These are phyloP conservation scores for Plasmodium billcollinsi DNA, from an alignment of 169 alveolate genomes.

Conservation along the genomic window DNA sequence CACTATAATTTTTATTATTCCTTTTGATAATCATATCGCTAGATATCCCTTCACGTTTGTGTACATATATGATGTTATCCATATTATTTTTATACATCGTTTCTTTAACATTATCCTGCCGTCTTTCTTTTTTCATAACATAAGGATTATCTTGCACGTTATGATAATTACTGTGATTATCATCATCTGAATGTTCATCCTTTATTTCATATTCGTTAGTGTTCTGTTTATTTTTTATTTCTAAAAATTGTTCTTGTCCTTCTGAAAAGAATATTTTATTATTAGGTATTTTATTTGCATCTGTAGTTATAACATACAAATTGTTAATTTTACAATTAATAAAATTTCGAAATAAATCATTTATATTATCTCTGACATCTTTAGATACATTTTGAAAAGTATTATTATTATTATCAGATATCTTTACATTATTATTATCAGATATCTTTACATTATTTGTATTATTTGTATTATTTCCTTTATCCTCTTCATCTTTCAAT, in stretches of 20 bases:
- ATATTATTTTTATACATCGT: no score
- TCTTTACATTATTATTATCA: neutral
- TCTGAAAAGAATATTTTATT: no score
- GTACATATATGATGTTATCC: no score
- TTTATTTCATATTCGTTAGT: neutral
- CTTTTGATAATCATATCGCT: no score
- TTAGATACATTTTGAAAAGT: constrained; percentile 31
- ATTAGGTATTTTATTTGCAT: constrained; percentile 12
- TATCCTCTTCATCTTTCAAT: neutral
- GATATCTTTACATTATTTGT: neutral
- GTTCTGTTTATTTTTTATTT: neutral
- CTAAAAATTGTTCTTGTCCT: no score
- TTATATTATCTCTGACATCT: constrained; percentile 33
- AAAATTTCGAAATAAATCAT: constrained; percentile 49
- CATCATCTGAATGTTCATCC: neutral
- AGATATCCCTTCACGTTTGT: no score
- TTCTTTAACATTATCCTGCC: no score
- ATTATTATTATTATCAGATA: neutral
- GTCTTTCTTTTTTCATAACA: no score
- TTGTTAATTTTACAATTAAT: constrained; percentile 52
- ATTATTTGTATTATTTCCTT: neutral
- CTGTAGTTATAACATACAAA: constrained; percentile 50
- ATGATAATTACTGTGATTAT: neutral
- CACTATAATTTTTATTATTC: no score
- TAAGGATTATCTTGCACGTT: neutral